A percentile compares a stretch with the other conserved stretches of the same genome.
phyloP scores from a whole-genome alignment of 441 rosid genomes.

The Corymbia calophylla region DNA sequence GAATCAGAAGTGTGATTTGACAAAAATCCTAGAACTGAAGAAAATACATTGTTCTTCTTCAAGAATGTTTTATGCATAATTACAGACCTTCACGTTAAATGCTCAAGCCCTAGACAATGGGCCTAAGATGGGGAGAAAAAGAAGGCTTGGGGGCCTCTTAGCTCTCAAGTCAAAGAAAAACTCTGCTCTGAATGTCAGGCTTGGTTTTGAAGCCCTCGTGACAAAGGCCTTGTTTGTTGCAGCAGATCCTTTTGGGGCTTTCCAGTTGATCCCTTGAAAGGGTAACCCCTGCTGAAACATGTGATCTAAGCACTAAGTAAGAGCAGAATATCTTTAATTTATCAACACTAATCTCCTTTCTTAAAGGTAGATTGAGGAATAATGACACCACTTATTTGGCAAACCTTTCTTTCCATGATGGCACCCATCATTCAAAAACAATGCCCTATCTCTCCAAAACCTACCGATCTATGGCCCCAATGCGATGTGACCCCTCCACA shows the following conservation, averaged over 20 bases:
- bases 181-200: not conserved
- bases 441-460: not conserved
- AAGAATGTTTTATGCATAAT: not conserved
- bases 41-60: not conserved
- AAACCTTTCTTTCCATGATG: not conserved
- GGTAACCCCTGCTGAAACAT: not conserved
- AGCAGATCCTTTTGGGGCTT: not conserved
- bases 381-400: not conserved
- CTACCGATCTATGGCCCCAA: not conserved
- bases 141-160: not conserved
- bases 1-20: not conserved
- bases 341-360: not conserved
- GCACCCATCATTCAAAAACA: not conserved
- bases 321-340: not conserved
- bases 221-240: not conserved
- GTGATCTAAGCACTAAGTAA: not conserved
- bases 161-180: not conserved
- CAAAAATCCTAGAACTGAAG: not conserved
- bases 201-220: not conserved
- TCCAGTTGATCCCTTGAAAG: not conserved
- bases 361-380: not conserved
- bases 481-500: not conserved
- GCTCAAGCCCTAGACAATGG: not conserved
- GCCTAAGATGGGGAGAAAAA: not conserved
- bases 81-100: not conserved